phyloP scores from a whole-genome alignment of 177 flowering plant genomes.

The Vitis hybrid region DNA sequence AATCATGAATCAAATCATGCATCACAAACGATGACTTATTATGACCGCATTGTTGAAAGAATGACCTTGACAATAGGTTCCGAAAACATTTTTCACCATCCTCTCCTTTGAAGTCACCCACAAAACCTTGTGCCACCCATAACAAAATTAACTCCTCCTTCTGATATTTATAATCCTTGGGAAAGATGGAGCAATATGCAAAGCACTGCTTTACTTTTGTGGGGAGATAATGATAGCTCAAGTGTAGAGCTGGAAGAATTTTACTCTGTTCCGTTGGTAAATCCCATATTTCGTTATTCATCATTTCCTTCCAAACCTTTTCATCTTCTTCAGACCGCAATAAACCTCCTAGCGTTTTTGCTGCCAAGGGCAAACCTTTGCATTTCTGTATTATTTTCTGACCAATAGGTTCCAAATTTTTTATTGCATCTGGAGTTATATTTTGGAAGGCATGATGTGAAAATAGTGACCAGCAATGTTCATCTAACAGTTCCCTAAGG shows the following conservation, averaged over 20 bases:
- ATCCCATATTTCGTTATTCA: too few relatives aligned
- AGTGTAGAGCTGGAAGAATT: neutral
- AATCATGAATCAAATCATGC: slow-evolving; percentile 44
- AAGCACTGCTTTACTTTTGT: slow-evolving; percentile 38
- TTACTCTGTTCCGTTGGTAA: too few relatives aligned
- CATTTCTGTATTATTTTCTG: slow-evolving; percentile 19
- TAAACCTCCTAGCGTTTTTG: neutral
- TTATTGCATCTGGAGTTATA: neutral
- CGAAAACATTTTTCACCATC: too few relatives aligned
- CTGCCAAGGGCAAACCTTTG: slow-evolving; percentile 51
- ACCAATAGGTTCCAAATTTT: slow-evolving; percentile 21
- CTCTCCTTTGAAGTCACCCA: too few relatives aligned
- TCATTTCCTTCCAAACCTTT: too few relatives aligned
- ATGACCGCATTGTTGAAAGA: slow-evolving; percentile 13
- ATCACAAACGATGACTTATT: slow-evolving; percentile 13
- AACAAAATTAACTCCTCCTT: too few relatives aligned
- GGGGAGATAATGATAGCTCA: slow-evolving; percentile 41
- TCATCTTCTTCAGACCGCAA: too few relatives aligned
- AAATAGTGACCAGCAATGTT: slow-evolving; percentile 26
- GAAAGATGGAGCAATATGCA: slow-evolving; percentile 35
- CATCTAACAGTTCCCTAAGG: slow-evolving; percentile 11
- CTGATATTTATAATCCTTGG: slow-evolving; percentile 20
- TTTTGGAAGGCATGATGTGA: slow-evolving; percentile 9
- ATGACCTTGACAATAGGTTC: slow-evolving; percentile 25
- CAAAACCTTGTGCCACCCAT: too few relatives aligned